Conservation (phyloP, 441 rosid species). For the Populus hybrid region DNA sequence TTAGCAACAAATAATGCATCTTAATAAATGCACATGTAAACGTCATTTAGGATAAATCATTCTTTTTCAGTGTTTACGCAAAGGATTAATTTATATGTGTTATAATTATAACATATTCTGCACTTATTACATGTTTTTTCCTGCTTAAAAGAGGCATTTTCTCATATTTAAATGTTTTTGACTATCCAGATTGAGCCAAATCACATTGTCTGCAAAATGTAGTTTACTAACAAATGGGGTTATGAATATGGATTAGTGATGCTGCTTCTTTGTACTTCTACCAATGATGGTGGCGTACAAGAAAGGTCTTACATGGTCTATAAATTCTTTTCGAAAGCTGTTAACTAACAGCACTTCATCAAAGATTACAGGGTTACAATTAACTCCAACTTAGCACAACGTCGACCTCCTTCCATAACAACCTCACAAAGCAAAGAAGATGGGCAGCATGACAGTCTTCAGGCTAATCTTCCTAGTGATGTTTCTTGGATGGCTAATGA, state of each 20-base stretch:
- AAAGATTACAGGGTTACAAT: neutral
- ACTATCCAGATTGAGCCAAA: neutral
- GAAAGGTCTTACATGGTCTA: neutral
- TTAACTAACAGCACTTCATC: neutral
- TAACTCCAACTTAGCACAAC: neutral
- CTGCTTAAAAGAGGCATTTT: neutral
- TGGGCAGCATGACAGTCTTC: conserved; percentile 14
- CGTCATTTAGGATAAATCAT: too few relatives aligned
- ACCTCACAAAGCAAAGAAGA: conserved; percentile 3
- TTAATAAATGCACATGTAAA: too few relatives aligned
- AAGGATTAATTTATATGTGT: neutral
- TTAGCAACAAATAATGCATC: too few relatives aligned
- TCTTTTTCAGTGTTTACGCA: neutral
- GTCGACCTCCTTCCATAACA: neutral
- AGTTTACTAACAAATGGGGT: neutral
- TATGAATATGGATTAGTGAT: neutral
- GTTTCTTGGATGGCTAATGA: conserved; percentile 43
- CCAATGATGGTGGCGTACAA: neutral
- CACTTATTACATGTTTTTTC: neutral
- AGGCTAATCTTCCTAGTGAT: conserved; percentile 24
- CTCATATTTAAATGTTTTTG: neutral
- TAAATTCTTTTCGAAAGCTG: neutral
- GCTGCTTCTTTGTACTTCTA: neutral
- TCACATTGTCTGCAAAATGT: neutral
- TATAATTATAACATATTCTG: neutral